Evolutionary conservation across 805 yeast genomes (phyloP), one percentile per base, ranked within the genome.

Genomic region (Nematodospora valgi): DNA sequence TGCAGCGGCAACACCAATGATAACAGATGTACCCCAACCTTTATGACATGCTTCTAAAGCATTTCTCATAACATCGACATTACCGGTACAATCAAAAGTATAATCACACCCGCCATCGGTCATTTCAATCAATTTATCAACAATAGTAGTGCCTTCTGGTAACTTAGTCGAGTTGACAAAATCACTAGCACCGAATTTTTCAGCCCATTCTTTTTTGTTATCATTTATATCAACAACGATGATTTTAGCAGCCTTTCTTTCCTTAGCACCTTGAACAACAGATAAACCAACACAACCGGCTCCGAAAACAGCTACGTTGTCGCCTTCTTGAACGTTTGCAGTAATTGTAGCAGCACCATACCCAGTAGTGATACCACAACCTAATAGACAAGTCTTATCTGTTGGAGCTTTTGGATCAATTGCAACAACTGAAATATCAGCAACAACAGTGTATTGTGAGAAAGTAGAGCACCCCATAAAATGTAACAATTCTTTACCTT

Each of bases 381-480:
- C 99, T 52, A 94, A 76, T 61, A 94, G 68, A 70, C 98, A 88
- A 25, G 89, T 84, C 56, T 82, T 78, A 56, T 86, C 95, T 59
- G 80, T 72, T 43, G 86, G 84, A 40, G 96, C 97, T 46, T 76
- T 64, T 40, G 82, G 81, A 60, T 87, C 80, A 46, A 93, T 86
- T 12, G 95, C 93, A 39, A 89, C 98, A 30, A 93, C 86, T 9
- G 97, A 88, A 40, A 93, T 93, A 60, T 93, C 98, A 27, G 98
- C 96, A 28, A 93, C 95, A 38, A 93, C 99, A 10, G 99, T 91
- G 63, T 93, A 93, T 69, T 93, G 95, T 24, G 96, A 80, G 65
- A 93, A 93, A 19, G 97, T 85, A 23, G 98, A 91, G 63, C 96
- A 86, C 32, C 99, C 99, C 99, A 93, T 93, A 63, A 86, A 93